phyloP scores from a whole-genome alignment of 345 rosid species.

The Pugionium cornutum region DNA sequence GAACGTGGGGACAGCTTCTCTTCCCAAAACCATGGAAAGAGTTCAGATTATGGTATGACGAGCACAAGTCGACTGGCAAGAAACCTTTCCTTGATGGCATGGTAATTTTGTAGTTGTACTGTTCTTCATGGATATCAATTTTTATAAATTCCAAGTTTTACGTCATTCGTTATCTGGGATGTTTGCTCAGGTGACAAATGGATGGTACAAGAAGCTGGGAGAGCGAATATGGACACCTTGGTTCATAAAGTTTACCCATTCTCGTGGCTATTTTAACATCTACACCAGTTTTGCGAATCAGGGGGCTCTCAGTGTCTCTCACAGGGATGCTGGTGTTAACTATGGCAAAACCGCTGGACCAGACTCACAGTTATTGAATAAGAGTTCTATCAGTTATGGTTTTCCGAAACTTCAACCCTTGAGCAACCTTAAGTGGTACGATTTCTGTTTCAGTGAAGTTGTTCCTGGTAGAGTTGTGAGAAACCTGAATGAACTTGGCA shows the following conservation, averaged over 20 bases:
- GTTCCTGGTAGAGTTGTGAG: constrained; percentile 71
- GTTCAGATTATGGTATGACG: constrained; percentile 89
- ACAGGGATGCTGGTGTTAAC: constrained; percentile 94
- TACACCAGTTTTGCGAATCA: constrained; percentile 69
- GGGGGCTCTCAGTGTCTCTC: constrained; percentile 82
- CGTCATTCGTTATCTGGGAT: constrained; percentile 9
- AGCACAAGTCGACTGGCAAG: constrained; percentile 70
- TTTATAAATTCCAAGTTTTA: not conserved
- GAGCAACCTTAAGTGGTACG: constrained; percentile 79
- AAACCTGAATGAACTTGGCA: constrained; percentile 58
- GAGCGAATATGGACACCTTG: constrained; percentile 98
- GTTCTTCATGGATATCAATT: not conserved
- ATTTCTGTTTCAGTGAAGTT: constrained; percentile 90
- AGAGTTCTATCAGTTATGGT: constrained; percentile 46
- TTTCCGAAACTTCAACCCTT: constrained; percentile 55
- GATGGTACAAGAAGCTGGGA: constrained; percentile 91
- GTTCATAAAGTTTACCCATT: constrained; percentile 88
- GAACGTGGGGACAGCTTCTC: constrained; percentile 98
- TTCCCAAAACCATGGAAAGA: constrained; percentile 97
- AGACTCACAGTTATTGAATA: constrained; percentile 69
- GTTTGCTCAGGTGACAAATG: constrained; percentile 69
- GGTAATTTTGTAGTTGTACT: constrained; percentile 49
- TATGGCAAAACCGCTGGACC: constrained; percentile 85
- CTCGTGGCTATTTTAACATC: constrained; percentile 82
- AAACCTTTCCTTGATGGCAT: constrained; percentile 91